Evolutionary conservation across 345 rosid species (phyloP), one percentile per base, ranked within the genome.

Genomic region (Xanthoceras sorbifolium): DNA sequence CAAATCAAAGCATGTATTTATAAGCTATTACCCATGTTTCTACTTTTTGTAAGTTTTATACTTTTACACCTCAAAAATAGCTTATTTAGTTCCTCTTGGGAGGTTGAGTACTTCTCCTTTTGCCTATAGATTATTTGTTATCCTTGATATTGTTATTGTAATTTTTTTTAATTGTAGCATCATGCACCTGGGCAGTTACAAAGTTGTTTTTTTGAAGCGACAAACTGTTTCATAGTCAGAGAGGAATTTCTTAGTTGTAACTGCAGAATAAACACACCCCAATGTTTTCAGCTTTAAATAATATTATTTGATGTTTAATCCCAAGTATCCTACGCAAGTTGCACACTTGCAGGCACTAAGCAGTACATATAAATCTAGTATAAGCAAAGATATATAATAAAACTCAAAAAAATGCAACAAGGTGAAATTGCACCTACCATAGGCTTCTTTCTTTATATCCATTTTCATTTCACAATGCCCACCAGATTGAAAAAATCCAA

Each of bases 391-490:
- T 14, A 60, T 18, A 50, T 11, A 66, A 26, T 34, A 31, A 40
- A 42, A 77, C 65, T 60, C 64, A 18, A 67, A 18, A 6, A 71
- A 54, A 44, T 26, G 42, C 6, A 71, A 52, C 64, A 44, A 40
- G 34, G 50, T 54, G 80, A 77, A 71, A 73, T 64, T 78, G 55
- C 69, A 83, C 95, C 80, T 87, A 96, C 99, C 99, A 81, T 82
- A 94, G 54, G 85, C 75, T 87, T 94, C 99, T 91, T 89, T 96
- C 99, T 96, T 81, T 77, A 82, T 59, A 77, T 76, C 71, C 82
- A 77, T 78, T 81, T 76, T 67, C 71, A 40, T 77, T 81, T 72
- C 82, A 69, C 77, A 84, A 70, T 36, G 81, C 77, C 70, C 83
- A 64, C 73, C 78, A 72, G 11, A 71, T 77, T 77, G 84, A 79